A percentile compares a stretch with the other conserved stretches of the same genome.
These are phyloP conservation scores for Gymnopus androsaceus DNA, from an alignment of 1,284 basidiomycete genomes.

Conservation along the genomic window DNA sequence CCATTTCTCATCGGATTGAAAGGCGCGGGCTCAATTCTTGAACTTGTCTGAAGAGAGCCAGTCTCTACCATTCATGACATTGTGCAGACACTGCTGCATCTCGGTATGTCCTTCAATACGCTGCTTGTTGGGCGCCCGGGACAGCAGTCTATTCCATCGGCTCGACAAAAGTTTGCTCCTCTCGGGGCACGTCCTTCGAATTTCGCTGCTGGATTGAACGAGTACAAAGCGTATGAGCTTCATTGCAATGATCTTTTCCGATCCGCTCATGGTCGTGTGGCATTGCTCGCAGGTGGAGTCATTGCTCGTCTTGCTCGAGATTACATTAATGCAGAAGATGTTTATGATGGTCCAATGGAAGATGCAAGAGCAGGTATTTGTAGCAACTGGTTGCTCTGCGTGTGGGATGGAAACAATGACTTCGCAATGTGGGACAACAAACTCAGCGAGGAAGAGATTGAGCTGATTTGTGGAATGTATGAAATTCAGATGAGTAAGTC, in stretches of 20 bases:
- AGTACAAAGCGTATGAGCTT: slow-evolving; percentile 8
- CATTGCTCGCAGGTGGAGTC: slow-evolving; percentile 13
- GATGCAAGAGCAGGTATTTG: background rate
- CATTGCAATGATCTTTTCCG: slow-evolving; percentile 8
- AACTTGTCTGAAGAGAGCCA: slow-evolving; percentile 10
- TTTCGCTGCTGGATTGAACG: background rate
- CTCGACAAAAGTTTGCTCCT: background rate
- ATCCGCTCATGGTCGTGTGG: slow-evolving; percentile 9
- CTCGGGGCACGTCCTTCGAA: background rate
- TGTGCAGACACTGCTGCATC: background rate
- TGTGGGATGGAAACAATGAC: slow-evolving; percentile 3
- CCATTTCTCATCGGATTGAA: background rate
- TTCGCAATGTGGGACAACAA: slow-evolving; percentile 11
- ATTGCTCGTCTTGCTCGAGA: slow-evolving; percentile 12
- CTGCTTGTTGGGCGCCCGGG: background rate
- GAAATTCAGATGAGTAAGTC: slow-evolving; percentile 12
- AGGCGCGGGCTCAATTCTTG: slow-evolving; percentile 7
- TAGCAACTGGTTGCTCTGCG: no score
- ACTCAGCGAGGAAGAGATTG: slow-evolving; percentile 12
- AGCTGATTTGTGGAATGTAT: slow-evolving; percentile 19
- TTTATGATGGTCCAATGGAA: slow-evolving; percentile 9
- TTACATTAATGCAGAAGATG: slow-evolving; percentile 1
- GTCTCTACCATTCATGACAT: slow-evolving; percentile 7
- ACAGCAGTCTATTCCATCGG: background rate
- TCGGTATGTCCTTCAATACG: slow-evolving; percentile 7